Evolutionary conservation across 768 basidiomycete genomes (phyloP), one percentile per base, ranked within the genome.

Genomic region (Cystoderma amianthinum): DNA sequence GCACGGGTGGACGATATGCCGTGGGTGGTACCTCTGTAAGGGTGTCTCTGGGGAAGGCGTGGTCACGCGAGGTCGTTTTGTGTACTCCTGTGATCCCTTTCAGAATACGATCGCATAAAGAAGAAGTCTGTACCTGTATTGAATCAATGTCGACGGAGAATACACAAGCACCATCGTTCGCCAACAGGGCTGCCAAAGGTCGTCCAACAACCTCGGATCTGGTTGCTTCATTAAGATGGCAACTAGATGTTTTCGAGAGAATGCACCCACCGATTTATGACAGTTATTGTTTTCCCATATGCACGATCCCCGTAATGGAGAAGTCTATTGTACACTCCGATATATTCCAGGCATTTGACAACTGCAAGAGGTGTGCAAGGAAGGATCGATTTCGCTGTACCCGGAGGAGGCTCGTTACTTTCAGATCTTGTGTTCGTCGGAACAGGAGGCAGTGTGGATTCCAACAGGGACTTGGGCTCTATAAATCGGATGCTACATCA

Each of bases 341-440:
- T 71, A 56, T 82, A 74, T 58, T 99, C 96, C 17, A 99, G 71
- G 46, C 82, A 88, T 63, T 99, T 99, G 48, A 99, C 94, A 54
- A 97, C 85, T 2, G 92, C 96, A 9, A 99, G 76, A 0, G 96
- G 94, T 3, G 96, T 99, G 61, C 96, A 99, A 0, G 96, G 96
- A 24, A 99, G 76, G 55, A 99, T 90, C 3, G 92, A 95, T 63
- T 98, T 98, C 54, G 96, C 90, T 42, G 82, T 84, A 17, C 93
- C 92, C 0, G 78, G 62, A 3, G 93, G 91, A 2, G 88, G 81
- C 10, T 72, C 63, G 44, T 91, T 85, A 53, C 66, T 51, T 47
- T 68, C 67, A 21, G 64, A 58, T 18, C 42, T 46, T 10, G 44
- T 39, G 6, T 35, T 51, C 10, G 63, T 48, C 0, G 64, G 57